phyloP scores from a whole-genome alignment of 164 flowering plant genomes.

The Echeveria elegans region DNA sequence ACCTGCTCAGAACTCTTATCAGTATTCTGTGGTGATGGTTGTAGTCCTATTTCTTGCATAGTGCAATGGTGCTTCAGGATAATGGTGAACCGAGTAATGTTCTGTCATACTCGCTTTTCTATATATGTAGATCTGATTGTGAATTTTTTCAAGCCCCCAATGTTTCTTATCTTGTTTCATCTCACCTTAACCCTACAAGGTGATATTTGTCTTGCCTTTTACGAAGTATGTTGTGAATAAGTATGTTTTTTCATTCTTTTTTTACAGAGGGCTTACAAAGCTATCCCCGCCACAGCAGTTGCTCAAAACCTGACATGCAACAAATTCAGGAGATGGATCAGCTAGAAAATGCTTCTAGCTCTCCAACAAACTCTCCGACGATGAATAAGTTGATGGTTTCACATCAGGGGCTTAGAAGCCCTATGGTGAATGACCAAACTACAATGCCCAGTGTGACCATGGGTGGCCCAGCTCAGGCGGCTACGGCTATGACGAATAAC shows the following conservation, averaged over 20 bases:
- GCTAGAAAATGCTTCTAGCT: slow-evolving; percentile 43
- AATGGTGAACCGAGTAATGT: neutral
- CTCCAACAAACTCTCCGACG: slow-evolving; percentile 55
- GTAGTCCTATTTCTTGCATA: neutral
- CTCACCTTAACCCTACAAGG: neutral
- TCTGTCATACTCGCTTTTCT: neutral
- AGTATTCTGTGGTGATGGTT: neutral
- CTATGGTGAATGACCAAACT: slow-evolving; percentile 34
- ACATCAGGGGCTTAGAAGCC: slow-evolving; percentile 49
- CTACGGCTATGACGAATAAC: slow-evolving; percentile 53
- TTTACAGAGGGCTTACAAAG: slow-evolving; percentile 81
- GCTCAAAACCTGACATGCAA: slow-evolving; percentile 54
- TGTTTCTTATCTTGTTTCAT: neutral
- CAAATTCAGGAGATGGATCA: slow-evolving; percentile 81
- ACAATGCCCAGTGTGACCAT: slow-evolving; percentile 39
- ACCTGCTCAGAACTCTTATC: neutral
- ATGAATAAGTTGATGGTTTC: slow-evolving; percentile 57
- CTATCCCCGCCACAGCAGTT: slow-evolving; percentile 52
- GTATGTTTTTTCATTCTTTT: neutral
- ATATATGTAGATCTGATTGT: neutral
- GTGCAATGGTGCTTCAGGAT: neutral
- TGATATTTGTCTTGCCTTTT: neutral
- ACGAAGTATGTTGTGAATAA: neutral
- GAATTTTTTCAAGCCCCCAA: neutral
- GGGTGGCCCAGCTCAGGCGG: slow-evolving; percentile 50